Evolutionary conservation across 805 yeast species (phyloP).

Genomic region (Candida nonsorbophila): DNA sequence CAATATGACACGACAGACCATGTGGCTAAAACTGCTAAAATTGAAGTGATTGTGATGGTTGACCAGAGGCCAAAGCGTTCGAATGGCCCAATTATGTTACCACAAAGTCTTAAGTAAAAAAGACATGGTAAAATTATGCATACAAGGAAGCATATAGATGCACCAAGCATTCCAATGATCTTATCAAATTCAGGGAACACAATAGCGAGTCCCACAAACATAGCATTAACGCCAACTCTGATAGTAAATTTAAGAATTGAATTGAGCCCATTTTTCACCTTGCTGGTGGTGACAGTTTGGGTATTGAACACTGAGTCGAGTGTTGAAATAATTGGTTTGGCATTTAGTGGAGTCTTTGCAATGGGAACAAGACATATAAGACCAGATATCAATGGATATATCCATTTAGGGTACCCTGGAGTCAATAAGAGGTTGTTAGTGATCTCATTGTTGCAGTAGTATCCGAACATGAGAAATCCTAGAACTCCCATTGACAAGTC

Average conservation of each 20-base stretch:
- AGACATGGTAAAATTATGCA: constrained; percentile 74
- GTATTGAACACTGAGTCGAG: constrained; percentile 49
- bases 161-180: constrained; percentile 76
- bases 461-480: constrained; percentile 61
- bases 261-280: constrained; percentile 6
- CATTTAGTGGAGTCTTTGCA: constrained; percentile 78
- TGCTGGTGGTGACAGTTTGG: constrained; percentile 10
- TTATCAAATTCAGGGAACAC: constrained; percentile 75
- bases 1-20: constrained; percentile 34
- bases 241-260: constrained; percentile 13
- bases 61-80: constrained; percentile 36
- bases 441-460: constrained; percentile 44
- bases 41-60: constrained; percentile 40
- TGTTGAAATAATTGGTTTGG: constrained; percentile 75
- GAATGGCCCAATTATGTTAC: constrained; percentile 30
- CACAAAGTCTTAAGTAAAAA: constrained; percentile 61
- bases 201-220: constrained; percentile 56
- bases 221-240: constrained; percentile 44
- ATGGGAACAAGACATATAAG: constrained; percentile 79
- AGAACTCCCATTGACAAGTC: constrained; percentile 61
- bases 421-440: constrained; percentile 43
- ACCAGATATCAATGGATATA: constrained; percentile 48
- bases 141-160: constrained; percentile 71
- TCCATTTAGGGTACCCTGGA: constrained; percentile 45
- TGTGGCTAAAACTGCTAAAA: constrained; percentile 57